These are phyloP conservation scores for Bombardia bombarda DNA, from an alignment of 495 filamentous ascomycete genomes.

Conservation along the genomic window DNA sequence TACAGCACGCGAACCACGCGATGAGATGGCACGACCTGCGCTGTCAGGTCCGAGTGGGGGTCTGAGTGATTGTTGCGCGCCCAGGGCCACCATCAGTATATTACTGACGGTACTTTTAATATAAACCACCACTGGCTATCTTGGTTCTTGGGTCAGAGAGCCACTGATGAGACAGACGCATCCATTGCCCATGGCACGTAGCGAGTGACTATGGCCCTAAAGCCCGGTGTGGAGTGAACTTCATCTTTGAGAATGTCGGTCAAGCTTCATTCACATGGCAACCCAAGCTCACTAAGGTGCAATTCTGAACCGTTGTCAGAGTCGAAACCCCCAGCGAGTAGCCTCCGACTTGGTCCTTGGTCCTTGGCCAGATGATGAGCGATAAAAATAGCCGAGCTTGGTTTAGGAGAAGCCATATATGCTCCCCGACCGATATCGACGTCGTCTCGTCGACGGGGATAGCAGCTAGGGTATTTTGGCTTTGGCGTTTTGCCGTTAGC, in stretches of 20 bases:
- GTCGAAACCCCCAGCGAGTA: too few species aligned
- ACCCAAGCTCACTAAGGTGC: too few species aligned
- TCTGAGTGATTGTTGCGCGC: neutral
- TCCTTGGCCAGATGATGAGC: neutral
- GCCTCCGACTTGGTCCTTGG: too few species aligned
- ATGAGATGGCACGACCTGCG: slow-evolving; percentile 8
- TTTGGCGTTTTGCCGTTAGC: too few species aligned
- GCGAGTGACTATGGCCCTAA: neutral
- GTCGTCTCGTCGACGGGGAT: neutral
- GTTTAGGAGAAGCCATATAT: neutral
- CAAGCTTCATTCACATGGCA: neutral
- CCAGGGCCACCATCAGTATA: neutral
- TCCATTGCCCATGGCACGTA: neutral
- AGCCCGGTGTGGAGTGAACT: slow-evolving; percentile 11
- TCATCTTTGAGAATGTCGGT: slow-evolving; percentile 6
- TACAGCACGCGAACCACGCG: slow-evolving; percentile 4
- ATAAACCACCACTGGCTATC: slow-evolving; percentile 9
- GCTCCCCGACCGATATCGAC: neutral
- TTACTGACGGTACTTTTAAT: slow-evolving; percentile 13
- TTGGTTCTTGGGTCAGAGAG: slow-evolving; percentile 19
- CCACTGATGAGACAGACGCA: neutral
- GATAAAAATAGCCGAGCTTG: slow-evolving; percentile 9
- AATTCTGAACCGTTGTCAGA: too few species aligned
- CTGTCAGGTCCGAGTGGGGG: slow-evolving; percentile 7
- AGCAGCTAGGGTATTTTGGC: neutral